A percentile compares a stretch with the other conserved stretches of the same genome.
phyloP scores from a whole-genome alignment of 2,329 filamentous ascomycete genomes.

The Botrytis hyacinthi region DNA sequence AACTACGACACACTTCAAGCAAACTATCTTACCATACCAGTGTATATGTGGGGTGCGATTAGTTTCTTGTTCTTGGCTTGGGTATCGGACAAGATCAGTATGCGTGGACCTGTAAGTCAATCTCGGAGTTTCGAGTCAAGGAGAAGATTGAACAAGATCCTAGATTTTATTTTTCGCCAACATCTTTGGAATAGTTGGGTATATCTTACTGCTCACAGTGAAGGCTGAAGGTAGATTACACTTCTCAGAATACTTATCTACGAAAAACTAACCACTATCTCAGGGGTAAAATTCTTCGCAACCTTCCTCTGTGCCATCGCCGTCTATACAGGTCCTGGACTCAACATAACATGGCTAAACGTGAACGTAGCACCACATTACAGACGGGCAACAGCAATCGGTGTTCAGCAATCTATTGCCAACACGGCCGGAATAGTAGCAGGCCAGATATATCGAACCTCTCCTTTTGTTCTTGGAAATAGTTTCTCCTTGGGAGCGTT shows the following conservation, averaged over 20 bases:
- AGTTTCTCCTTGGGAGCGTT: conserved; percentile 29
- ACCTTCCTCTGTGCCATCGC: conserved; percentile 49
- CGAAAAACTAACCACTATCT: background rate
- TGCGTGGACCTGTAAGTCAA: conserved; percentile 25
- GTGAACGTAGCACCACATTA: conserved; percentile 48
- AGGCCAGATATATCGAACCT: conserved; percentile 30
- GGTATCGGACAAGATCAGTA: conserved; percentile 44
- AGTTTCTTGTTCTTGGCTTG: conserved; percentile 47
- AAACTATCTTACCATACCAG: conserved; percentile 55
- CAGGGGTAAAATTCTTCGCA: conserved; percentile 45
- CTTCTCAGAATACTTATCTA: background rate
- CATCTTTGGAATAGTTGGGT: conserved; percentile 49
- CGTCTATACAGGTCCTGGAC: conserved; percentile 48
- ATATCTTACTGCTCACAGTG: conserved; percentile 49
- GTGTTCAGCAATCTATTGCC: conserved; percentile 46
- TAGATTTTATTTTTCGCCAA: conserved; percentile 42
- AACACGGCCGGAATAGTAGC: conserved; percentile 48
- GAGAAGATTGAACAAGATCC: conserved; percentile 1
- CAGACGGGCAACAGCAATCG: conserved; percentile 47
- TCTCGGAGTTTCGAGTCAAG: background rate
- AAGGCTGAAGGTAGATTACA: conserved; percentile 41
- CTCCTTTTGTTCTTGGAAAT: conserved; percentile 32
- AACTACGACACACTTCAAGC: conserved; percentile 51
- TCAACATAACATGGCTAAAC: conserved; percentile 49
- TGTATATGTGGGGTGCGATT: conserved; percentile 51